Evolutionary conservation across 257 asterid species (phyloP).

Genomic region (Gardenia jasminoides): DNA sequence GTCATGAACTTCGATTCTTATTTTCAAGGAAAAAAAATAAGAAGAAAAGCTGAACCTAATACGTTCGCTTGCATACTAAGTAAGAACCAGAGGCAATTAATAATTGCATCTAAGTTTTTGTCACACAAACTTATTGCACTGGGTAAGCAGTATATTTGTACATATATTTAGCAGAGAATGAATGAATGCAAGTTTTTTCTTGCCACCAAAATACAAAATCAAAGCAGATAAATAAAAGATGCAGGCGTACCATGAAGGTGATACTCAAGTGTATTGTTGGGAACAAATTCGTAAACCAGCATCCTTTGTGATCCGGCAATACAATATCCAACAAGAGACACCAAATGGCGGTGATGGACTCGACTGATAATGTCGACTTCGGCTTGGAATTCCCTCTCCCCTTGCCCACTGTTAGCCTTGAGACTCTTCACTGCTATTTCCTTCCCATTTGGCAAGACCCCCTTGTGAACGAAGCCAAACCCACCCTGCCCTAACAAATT

Average conservation of each 20-base stretch:
- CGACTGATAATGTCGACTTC: slow-evolving; percentile 65
- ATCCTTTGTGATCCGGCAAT: slow-evolving; percentile 52
- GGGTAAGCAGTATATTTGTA: too few relatives aligned
- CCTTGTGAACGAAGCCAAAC: slow-evolving; percentile 58
- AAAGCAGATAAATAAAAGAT: neutral
- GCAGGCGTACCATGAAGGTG: slow-evolving; percentile 48
- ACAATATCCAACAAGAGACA: slow-evolving; percentile 62
- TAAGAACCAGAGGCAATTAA: too few relatives aligned
- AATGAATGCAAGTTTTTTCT: too few relatives aligned
- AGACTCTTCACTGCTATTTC: slow-evolving; percentile 56
- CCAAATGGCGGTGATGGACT: slow-evolving; percentile 63
- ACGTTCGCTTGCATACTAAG: too few relatives aligned
- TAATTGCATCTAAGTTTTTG: too few relatives aligned
- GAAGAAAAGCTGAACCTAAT: too few relatives aligned
- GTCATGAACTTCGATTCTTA: too few relatives aligned
- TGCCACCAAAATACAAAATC: too few relatives aligned
- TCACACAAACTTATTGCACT: too few relatives aligned
- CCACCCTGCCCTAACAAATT: slow-evolving; percentile 63
- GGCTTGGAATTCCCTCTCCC: slow-evolving; percentile 65
- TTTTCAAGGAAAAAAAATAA: too few relatives aligned
- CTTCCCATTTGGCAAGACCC: slow-evolving; percentile 53
- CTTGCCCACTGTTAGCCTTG: slow-evolving; percentile 58
- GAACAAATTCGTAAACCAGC: slow-evolving; percentile 63
- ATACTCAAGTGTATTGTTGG: slow-evolving; percentile 50
- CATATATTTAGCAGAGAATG: too few relatives aligned